A percentile compares a stretch with the other conserved stretches of the same genome.
Conservation (phyloP, 345 rosid species). For the Camelina laxa region DNA sequence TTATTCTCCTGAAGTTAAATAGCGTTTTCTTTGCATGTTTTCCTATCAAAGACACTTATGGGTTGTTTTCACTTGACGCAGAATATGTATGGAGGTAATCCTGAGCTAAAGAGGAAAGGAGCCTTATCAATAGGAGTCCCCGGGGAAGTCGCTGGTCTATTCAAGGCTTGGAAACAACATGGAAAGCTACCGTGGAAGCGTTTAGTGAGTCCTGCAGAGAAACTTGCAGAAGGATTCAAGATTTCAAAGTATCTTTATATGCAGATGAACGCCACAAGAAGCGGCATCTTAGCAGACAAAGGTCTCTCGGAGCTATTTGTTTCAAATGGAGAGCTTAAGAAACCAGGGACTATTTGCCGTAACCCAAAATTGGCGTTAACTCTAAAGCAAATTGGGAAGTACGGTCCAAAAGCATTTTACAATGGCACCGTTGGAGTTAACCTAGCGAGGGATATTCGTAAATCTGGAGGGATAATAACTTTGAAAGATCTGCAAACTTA, state of each 20-base stretch:
- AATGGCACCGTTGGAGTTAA: conserved; percentile 57
- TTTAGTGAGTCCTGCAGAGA: conserved; percentile 55
- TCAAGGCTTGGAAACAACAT: conserved; percentile 56
- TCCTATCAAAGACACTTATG: not conserved
- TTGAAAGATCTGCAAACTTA: conserved; percentile 56
- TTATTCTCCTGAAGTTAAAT: not conserved
- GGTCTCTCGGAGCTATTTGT: conserved; percentile 55
- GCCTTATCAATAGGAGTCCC: conserved; percentile 65
- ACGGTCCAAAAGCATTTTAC: conserved; percentile 54
- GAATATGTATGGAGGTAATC: conserved; percentile 63
- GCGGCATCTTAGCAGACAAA: conserved; percentile 51
- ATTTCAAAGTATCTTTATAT: conserved; percentile 58
- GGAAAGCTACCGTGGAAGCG: conserved; percentile 63
- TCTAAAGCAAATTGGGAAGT: conserved; percentile 40
- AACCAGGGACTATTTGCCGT: conserved; percentile 46
- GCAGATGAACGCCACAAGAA: conserved; percentile 49
- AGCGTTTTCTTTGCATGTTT: not conserved
- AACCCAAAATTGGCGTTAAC: conserved; percentile 56
- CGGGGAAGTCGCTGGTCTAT: conserved; percentile 64
- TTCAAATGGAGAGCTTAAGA: conserved; percentile 52
- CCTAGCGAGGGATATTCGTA: conserved; percentile 50
- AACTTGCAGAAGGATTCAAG: conserved; percentile 57
- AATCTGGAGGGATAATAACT: conserved; percentile 63
- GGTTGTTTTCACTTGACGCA: conserved; percentile 31
- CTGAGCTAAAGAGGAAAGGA: conserved; percentile 48